Base-by-base conservation (phyloP, 139 green algal genomes). In the Chlorella sp. region DNA sequence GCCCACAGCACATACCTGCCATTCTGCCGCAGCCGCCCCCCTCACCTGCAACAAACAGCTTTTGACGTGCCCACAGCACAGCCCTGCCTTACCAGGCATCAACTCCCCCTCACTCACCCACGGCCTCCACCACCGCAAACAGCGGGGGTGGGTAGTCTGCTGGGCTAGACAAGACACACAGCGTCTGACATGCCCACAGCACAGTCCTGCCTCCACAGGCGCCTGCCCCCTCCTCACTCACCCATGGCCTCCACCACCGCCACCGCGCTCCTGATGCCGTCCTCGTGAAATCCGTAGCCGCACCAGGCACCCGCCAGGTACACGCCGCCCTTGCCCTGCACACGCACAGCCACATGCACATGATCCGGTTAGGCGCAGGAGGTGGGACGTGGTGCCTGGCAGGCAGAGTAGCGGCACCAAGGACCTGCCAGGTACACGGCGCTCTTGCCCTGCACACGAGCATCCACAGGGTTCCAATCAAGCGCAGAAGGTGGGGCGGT, bases 211-310 rank as follows among this genome's bases (percentile, higher is more conserved):
- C 48, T 57, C 48, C 48, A 57, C 48, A 57, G 48, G 7, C 48
- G 48, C 48, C 48, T 9, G 48, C 48, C 48, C 48, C 48, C 48
- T 57, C 15, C 60, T 71, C 22, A 34, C 75, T 81, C 75, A 81
- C 77, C 77, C 77, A 83, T 83, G 37, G 77, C 37, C 57, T 76
- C 40, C n/a, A 75, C 81, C 81, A 75, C 53, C 53, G 92, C 92
- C 36, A 99, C 92, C 1, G 92, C 96, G 2, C 94, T 91, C 73
- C 92, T 92, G 85, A 99, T 97, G 85, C 97, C 98, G 91, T 99
- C 98, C 93, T 99, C 98, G 89, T 99, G 98, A 93, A 99, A 99
- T 26, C 98, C 98, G 83, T 99, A 99, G 3, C 96, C 94, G 40
- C 91, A 94, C 97, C 97, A 98, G 9, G 97, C 97, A 18, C 96